A percentile compares a stretch with the other conserved stretches of the same genome.
These are phyloP conservation scores for Pyrus hybrid DNA, from an alignment of 331 rosid species.

Conservation along the genomic window DNA sequence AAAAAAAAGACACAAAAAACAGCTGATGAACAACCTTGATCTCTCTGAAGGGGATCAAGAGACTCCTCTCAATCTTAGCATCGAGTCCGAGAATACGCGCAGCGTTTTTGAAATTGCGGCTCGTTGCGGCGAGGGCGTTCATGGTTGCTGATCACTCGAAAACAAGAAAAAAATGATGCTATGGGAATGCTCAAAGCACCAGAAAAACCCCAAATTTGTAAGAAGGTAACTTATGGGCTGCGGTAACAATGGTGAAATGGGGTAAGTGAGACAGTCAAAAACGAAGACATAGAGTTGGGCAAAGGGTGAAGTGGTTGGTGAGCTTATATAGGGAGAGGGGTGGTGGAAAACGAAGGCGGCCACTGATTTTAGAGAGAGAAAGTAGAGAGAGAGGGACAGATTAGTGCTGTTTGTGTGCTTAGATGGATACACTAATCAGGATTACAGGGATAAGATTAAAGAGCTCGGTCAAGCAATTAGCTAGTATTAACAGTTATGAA, in stretches of 20 bases:
- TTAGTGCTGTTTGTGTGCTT: neutral
- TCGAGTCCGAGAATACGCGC: constrained; percentile 47
- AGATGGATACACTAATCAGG: neutral
- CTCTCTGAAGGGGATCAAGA: constrained; percentile 53
- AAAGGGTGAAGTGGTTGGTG: neutral
- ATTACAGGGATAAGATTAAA: neutral
- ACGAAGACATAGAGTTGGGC: neutral
- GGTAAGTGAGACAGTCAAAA: neutral
- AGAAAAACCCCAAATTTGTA: no score
- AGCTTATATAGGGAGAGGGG: neutral
- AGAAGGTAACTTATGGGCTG: neutral
- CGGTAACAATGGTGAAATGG: neutral
- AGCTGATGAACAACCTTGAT: constrained; percentile 32
- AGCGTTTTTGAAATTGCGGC: constrained; percentile 47
- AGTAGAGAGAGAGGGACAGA: neutral
- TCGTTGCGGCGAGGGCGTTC: constrained; percentile 59
- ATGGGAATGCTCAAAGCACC: neutral
- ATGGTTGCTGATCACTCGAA: constrained; percentile 4
- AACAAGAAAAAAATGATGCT: neutral
- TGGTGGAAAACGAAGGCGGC: neutral
- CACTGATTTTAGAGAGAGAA: neutral
- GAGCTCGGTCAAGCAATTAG: neutral
- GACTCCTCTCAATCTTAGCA: constrained; percentile 49
- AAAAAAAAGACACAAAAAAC: neutral
- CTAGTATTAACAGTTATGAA: neutral